Conservation (phyloP, 1,139 yeast species). For the Yamadazyma atlantica region DNA sequence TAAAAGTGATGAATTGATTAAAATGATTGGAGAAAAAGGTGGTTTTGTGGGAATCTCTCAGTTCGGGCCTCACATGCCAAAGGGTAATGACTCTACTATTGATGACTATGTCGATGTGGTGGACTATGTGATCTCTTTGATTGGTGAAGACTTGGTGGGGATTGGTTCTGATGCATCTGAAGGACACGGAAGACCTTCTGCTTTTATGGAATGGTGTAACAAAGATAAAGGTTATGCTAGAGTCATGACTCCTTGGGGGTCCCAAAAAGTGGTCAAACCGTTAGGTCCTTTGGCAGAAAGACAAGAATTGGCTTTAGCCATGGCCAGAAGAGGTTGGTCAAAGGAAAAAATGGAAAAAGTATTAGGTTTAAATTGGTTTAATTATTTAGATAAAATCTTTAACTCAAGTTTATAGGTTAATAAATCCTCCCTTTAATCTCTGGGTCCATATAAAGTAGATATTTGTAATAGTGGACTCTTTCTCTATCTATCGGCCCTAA, state of each 20-base stretch:
- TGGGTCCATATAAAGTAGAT: too few species aligned
- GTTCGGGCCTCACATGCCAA: slow-evolving; percentile 17
- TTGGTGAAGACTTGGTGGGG: slow-evolving; percentile 16
- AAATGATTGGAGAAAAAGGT: slow-evolving; percentile 14
- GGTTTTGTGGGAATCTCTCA: slow-evolving; percentile 16
- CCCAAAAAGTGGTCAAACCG: slow-evolving; percentile 15
- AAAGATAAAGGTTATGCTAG: slow-evolving; percentile 16
- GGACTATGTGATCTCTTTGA: slow-evolving; percentile 13
- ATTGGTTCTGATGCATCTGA: slow-evolving; percentile 17
- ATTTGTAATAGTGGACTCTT: too few species aligned
- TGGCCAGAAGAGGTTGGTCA: slow-evolving; percentile 16
- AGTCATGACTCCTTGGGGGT: slow-evolving; percentile 15
- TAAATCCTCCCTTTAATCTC: too few species aligned
- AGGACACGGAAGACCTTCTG: slow-evolving; percentile 16
- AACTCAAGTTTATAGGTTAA: slow-evolving; percentile 1
- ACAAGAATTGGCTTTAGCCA: slow-evolving; percentile 13
- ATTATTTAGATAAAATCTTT: slow-evolving; percentile 14
- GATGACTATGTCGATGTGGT: slow-evolving; percentile 17
- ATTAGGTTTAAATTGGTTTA: slow-evolving; percentile 14
- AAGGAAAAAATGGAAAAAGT: slow-evolving; percentile 14
- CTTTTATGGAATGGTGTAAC: slow-evolving; percentile 17
- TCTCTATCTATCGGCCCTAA: too few species aligned
- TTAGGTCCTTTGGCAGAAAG: slow-evolving; percentile 16
- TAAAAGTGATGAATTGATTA: slow-evolving; percentile 14
- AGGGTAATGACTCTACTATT: slow-evolving; percentile 16